Conservation (phyloP, 2,329 filamentous ascomycete genomes). For the Talaromyces islandicus region DNA sequence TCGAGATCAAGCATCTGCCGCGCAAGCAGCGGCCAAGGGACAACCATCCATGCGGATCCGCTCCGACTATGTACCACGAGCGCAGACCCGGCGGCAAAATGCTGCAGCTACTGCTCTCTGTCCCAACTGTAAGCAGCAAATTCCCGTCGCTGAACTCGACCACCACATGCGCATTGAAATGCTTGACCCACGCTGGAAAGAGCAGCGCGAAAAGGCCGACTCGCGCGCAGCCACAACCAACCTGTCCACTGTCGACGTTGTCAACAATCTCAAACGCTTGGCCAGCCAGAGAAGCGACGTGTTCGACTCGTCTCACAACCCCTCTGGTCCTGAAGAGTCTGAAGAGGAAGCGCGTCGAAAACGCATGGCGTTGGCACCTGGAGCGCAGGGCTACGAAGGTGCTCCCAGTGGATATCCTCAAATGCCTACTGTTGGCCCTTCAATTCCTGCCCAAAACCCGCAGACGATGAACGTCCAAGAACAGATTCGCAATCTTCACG, state of each 20-base stretch:
- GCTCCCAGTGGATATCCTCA: conserved; percentile 12
- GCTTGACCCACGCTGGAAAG: conserved; percentile 90
- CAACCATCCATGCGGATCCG: conserved; percentile 72
- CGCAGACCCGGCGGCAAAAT: conserved; percentile 63
- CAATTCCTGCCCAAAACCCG: conserved; percentile 24
- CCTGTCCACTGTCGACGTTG: conserved; percentile 77
- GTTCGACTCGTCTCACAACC: conserved; percentile 56
- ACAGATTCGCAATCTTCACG: conserved; percentile 67
- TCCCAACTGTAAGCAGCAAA: conserved; percentile 87
- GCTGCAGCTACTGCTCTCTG: conserved; percentile 64
- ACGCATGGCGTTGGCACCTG: conserved; percentile 57
- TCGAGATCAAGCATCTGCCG: conserved; percentile 63
- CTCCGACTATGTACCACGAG: conserved; percentile 84
- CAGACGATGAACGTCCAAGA: conserved; percentile 69
- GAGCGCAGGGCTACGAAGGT: conserved; percentile 8
- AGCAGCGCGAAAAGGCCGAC: conserved; percentile 85
- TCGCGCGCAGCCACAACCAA: conserved; percentile 81
- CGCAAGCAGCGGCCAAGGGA: conserved; percentile 66
- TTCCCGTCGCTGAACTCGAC: conserved; percentile 80
- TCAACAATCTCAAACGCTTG: conserved; percentile 90
- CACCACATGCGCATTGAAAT: conserved; percentile 94
- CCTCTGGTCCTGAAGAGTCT: conserved; percentile 49
- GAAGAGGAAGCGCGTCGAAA: conserved; percentile 73
- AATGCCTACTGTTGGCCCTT: conserved; percentile 18
- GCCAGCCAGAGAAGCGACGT: conserved; percentile 83